Evolutionary conservation across 805 yeast species (phyloP), one percentile per base, ranked within the genome.

Genomic region (Zygosaccharomyces rouxii): DNA sequence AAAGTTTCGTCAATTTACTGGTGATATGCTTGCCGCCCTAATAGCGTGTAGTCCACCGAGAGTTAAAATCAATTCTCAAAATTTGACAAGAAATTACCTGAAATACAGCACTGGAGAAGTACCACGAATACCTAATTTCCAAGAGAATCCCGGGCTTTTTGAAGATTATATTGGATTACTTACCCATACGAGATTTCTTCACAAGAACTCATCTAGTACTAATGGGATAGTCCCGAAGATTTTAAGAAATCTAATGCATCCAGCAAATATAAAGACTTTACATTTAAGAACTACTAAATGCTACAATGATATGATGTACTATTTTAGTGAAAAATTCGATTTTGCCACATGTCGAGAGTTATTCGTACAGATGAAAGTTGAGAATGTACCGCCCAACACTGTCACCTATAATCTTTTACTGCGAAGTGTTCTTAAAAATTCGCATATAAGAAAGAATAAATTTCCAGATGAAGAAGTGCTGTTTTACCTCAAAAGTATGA

Each of bases 321-420:
- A 63, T 55, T 75, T 67, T 53, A 60, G 69, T 16, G 50, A 54
- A 14, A 65, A 63, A 35, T 62, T 63, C 50, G 78, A 77, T 56
- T 60, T 71, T 39, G 71, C 72, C 0, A 63, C 72, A 2, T 68
- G 76, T 51, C 62, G 71, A 38, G 72, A 70, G 42, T 55, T 71
- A 3, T 60, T 74, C 33, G 61, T 64, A 0, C 75, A 74, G 52
- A 72, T 77, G 75, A 64, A 60, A 35, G 44, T 61, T 2, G 71
- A 66, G 48, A 56, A 60, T 1, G 44, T 65, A 11, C 29, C 38
- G 7, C 74, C 74, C 14, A 68, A 70, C 49, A 62, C 71, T 3
- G 62, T 58, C 2, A 73, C 76, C 1, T 71, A 67, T 46, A 74
- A 74, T 53, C 51, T 69, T 11, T 54, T 75, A 59, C 41, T 75